Conservation (phyloP, 305 asterid genomes). For the Stenogyne calaminthoides region DNA sequence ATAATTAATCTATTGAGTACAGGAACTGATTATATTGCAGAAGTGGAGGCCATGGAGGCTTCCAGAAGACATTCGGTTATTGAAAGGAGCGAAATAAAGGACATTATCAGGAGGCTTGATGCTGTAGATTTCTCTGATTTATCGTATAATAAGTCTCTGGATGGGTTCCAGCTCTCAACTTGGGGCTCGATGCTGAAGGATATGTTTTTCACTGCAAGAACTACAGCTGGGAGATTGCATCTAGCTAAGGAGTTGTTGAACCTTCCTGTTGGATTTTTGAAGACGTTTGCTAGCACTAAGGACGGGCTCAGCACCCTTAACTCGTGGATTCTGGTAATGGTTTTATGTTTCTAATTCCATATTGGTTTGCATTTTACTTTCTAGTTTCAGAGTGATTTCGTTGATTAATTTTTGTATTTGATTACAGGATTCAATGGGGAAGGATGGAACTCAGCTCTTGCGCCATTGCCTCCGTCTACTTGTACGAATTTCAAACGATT, state of each 20-base stretch:
- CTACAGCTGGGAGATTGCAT: constrained; percentile 84
- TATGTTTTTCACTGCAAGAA: constrained; percentile 81
- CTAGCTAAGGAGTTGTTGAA: constrained; percentile 85
- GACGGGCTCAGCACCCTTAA: constrained; percentile 88
- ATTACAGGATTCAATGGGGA: constrained; percentile 94
- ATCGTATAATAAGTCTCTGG: constrained; percentile 59
- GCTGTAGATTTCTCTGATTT: constrained; percentile 69
- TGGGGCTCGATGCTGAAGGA: constrained; percentile 74
- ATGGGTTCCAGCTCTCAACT: constrained; percentile 54
- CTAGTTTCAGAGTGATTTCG: constrained; percentile 25
- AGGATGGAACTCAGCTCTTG: constrained; percentile 98
- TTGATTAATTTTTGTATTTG: constrained; percentile 30
- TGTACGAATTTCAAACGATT: constrained; percentile 85
- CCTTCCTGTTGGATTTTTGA: constrained; percentile 84
- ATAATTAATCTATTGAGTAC: constrained; percentile 70
- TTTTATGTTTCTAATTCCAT: constrained; percentile 23
- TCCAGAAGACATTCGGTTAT: constrained; percentile 72
- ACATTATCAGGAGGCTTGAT: constrained; percentile 78
- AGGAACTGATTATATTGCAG: constrained; percentile 86
- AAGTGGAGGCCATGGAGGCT: constrained; percentile 89
- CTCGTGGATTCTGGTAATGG: constrained; percentile 84
- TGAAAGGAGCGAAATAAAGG: constrained; percentile 85
- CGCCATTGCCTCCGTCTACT: constrained; percentile 99
- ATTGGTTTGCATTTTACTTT: constrained; percentile 14
- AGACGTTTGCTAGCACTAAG: constrained; percentile 90